Base-by-base conservation (phyloP, 2,329 filamentous ascomycete species). In the Cordyceps tenuipes region DNA sequence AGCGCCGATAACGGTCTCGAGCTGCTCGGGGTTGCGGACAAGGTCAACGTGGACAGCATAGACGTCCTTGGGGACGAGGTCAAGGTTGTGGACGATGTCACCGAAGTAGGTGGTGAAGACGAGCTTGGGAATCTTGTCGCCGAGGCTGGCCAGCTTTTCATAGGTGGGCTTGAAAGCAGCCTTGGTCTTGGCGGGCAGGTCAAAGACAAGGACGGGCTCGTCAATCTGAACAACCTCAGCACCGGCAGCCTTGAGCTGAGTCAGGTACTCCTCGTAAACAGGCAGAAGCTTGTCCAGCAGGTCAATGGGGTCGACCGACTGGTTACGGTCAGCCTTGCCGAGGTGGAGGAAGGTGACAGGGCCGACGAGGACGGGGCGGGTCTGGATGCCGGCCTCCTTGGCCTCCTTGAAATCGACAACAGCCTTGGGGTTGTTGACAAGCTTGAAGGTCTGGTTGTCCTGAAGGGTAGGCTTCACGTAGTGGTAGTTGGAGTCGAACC, bases 401-500 rank as follows among this genome's bases (percentile, higher is more conserved):
- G 94, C 94, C 85, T 99, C 94, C 69, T 89, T 83, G 86, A 94
- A 99, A 78, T 99, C 90, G 69, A 76, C 81, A 67, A 99, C 90
- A 69, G 94, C 91, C 88, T 99, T 99, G 76, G 94, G 91, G 77
- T 87, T 88, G 68, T 84, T 79, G 64, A 82, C 78, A 64, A 99
- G 90, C 79, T 88, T 92, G 87, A 99, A 99, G 73, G 84, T 87
- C 85, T 99, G 94, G 84, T 90, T 89, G 81, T 97, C 88, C 80
- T 97, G 91, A 68, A 99, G 86, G 64, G 94, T 97, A 66, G 94
- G 94, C 87, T 97, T 97, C 81, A 97, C 94, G 78, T 99, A 99
- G 85, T 97, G 94, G 88, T 99, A 99, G 89, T 99, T 99, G 67
- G 91, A 96, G 84, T 99, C 94, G 75, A 99, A 99, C 94, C 94